Evolutionary conservation across 2,329 filamentous ascomycete species (phyloP).

Genomic region (Talaromyces rugulosus): DNA sequence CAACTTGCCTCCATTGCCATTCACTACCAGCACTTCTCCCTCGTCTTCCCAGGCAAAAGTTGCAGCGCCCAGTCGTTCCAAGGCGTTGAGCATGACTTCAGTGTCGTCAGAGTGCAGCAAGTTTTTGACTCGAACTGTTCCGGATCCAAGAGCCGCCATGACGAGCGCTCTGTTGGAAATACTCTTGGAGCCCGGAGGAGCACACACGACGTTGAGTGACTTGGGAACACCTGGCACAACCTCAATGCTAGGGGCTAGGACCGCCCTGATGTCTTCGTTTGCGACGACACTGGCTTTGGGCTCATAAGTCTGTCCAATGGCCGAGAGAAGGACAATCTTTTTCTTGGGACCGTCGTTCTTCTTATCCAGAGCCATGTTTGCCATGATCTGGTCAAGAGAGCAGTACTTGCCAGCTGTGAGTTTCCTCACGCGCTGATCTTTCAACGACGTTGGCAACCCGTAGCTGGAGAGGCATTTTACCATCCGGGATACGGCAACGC

Average conservation of each 20-base stretch:
- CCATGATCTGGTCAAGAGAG: slow-evolving; percentile 76
- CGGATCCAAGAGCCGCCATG: slow-evolving; percentile 83
- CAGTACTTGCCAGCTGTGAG: slow-evolving; percentile 84
- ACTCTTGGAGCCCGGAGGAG: slow-evolving; percentile 92
- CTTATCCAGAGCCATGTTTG: slow-evolving; percentile 97
- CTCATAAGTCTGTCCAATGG: slow-evolving; percentile 84
- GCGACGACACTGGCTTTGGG: slow-evolving; percentile 83
- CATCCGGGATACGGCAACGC: slow-evolving; percentile 81
- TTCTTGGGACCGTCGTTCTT: slow-evolving; percentile 96
- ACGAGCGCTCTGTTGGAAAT: slow-evolving; percentile 94
- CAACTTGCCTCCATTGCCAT: slow-evolving; percentile 83
- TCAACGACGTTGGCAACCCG: slow-evolving; percentile 76
- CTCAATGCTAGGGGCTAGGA: slow-evolving; percentile 73
- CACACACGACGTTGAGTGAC: slow-evolving; percentile 66
- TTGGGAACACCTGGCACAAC: slow-evolving; percentile 69
- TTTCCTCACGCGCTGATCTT: slow-evolving; percentile 76
- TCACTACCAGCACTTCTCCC: slow-evolving; percentile 83
- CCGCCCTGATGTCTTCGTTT: slow-evolving; percentile 75
- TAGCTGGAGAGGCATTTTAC: slow-evolving; percentile 95
- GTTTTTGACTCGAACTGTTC: slow-evolving; percentile 84
- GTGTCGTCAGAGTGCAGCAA: slow-evolving; percentile 95
- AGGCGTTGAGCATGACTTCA: slow-evolving; percentile 94
- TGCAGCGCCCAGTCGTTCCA: slow-evolving; percentile 76
- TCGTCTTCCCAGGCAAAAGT: slow-evolving; percentile 92
- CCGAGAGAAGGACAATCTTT: slow-evolving; percentile 88